phyloP scores from a whole-genome alignment of 441 rosid species.

The Macaranga tanarius region DNA sequence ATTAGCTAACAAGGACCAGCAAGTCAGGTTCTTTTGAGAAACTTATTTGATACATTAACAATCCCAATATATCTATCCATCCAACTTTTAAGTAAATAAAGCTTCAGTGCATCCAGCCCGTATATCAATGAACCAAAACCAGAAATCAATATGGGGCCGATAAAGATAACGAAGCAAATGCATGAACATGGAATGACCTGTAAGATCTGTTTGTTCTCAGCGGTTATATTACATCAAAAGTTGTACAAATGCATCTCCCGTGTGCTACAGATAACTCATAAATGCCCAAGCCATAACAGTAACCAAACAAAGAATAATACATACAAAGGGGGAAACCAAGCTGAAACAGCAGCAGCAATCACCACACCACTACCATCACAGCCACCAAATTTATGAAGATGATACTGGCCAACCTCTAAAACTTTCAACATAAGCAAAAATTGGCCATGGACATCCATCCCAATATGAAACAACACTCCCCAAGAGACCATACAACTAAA shows the following conservation, averaged over 20 bases:
- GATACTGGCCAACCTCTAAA: conserved; percentile 26
- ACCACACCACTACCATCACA: conserved; percentile 18
- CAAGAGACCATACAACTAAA: conserved; percentile 18
- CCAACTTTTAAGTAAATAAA: too few species aligned
- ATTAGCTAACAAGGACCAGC: neutral
- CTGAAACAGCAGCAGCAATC: conserved; percentile 27
- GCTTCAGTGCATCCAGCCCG: neutral
- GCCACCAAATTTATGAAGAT: conserved; percentile 26
- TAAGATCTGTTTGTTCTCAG: conserved; percentile 20
- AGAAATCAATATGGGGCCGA: neutral
- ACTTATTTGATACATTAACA: neutral
- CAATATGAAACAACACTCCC: conserved; percentile 22
- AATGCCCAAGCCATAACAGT: conserved; percentile 28
- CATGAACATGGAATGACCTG: neutral
- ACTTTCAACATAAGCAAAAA: conserved; percentile 23
- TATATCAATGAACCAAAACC: neutral
- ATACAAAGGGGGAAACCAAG: conserved; percentile 35
- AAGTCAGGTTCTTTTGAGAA: neutral
- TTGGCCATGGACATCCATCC: conserved; percentile 31
- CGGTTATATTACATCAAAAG: conserved; percentile 33
- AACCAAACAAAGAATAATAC: conserved; percentile 42
- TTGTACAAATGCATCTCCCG: conserved; percentile 27
- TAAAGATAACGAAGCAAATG: neutral
- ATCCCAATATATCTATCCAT: neutral
- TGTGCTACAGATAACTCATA: conserved; percentile 18